These are phyloP conservation scores for Limtongia smithiae DNA, from an alignment of 805 yeast species.

Conservation along the genomic window DNA sequence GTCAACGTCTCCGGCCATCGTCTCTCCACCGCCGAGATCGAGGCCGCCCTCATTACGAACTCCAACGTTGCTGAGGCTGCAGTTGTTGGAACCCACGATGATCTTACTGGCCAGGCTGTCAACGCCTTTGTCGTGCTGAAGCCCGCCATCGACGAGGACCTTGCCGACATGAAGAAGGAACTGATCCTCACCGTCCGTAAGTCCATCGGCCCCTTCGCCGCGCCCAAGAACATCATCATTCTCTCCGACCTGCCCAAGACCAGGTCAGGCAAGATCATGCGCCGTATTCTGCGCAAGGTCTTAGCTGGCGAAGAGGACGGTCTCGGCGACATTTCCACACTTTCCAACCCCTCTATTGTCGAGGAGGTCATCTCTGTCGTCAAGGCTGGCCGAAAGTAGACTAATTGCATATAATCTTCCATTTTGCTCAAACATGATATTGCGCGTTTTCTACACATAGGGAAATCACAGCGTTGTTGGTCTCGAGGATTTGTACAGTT, in stretches of 20 bases:
- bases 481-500: no score
- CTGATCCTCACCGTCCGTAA: slow-evolving; percentile 84
- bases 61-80: slow-evolving; percentile 85
- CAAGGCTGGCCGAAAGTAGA: slow-evolving; percentile 21
- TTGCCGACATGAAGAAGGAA: slow-evolving; percentile 54
- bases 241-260: slow-evolving; percentile 96
- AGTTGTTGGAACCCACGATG: slow-evolving; percentile 94
- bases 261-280: slow-evolving; percentile 97
- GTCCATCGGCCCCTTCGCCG: slow-evolving; percentile 89
- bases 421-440: neutral
- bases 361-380: slow-evolving; percentile 54
- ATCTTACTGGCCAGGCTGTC: slow-evolving; percentile 95
- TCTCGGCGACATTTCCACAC: slow-evolving; percentile 87
- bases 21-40: slow-evolving; percentile 97
- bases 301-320: slow-evolving; percentile 88
- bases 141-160: slow-evolving; percentile 41
- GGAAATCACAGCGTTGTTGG: neutral
- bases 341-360: slow-evolving; percentile 82
- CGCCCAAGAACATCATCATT: slow-evolving; percentile 81
- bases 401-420: neutral
- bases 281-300: slow-evolving; percentile 92
- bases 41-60: slow-evolving; percentile 81
- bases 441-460: neutral
- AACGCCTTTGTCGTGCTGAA: slow-evolving; percentile 90
- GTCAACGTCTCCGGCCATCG: slow-evolving; percentile 98